These are phyloP conservation scores for Suillus spraguei DNA, from an alignment of 768 basidiomycete genomes.

Conservation along the genomic window DNA sequence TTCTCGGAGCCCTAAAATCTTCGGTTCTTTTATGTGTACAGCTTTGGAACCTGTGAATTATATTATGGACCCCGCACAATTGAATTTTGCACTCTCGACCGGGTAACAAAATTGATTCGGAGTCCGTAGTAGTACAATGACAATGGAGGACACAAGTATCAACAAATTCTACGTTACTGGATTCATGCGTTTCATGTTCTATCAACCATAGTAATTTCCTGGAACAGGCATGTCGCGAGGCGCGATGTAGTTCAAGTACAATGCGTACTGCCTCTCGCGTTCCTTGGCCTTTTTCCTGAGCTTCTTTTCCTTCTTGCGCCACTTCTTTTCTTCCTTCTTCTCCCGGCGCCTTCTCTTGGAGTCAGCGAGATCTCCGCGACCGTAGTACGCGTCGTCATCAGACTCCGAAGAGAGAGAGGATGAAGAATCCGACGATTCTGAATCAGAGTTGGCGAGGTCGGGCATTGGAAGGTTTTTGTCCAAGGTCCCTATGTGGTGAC, in stretches of 20 bases:
- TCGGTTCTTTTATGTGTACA: background rate
- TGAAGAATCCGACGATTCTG: slow-evolving; percentile 39
- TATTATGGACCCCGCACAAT: background rate
- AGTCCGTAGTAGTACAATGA: slow-evolving; percentile 6
- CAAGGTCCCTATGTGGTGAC: slow-evolving; percentile 52
- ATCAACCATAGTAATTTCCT: slow-evolving; percentile 30
- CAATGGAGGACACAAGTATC: slow-evolving; percentile 2
- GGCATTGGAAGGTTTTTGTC: slow-evolving; percentile 56
- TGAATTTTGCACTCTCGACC: background rate
- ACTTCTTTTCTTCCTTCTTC: slow-evolving; percentile 60
- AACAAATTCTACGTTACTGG: slow-evolving; percentile 4
- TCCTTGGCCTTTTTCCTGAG: slow-evolving; percentile 58
- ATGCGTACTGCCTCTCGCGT: slow-evolving; percentile 60
- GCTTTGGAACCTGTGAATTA: background rate
- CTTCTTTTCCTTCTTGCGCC: slow-evolving; percentile 66
- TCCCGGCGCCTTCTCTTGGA: slow-evolving; percentile 55
- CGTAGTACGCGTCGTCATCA: slow-evolving; percentile 51
- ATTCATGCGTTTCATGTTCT: slow-evolving; percentile 1
- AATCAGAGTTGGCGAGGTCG: slow-evolving; percentile 32
- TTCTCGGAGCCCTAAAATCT: background rate
- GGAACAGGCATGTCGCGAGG: slow-evolving; percentile 34
- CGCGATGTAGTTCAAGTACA: slow-evolving; percentile 60
- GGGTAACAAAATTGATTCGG: slow-evolving; percentile 1
- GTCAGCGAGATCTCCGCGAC: slow-evolving; percentile 49
- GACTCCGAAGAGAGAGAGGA: slow-evolving; percentile 45